phyloP scores from a whole-genome alignment of 2,329 filamentous ascomycete species.

The Neofusicoccum laricinum region DNA sequence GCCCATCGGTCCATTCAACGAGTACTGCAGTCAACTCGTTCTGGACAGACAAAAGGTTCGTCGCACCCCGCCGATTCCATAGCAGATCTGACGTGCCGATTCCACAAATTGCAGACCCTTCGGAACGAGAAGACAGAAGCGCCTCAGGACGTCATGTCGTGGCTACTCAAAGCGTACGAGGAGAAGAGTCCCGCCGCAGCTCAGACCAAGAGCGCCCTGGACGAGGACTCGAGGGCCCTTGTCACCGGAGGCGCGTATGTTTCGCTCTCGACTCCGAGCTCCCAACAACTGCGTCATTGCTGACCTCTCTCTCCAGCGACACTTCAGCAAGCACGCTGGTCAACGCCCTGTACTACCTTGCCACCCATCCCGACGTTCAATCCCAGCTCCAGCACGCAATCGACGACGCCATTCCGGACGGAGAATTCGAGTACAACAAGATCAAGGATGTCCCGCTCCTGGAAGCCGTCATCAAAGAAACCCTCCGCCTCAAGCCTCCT shows the following conservation, averaged over 20 bases:
- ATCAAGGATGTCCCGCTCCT: slow-evolving; percentile 29
- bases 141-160: neutral
- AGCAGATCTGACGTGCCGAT: no score
- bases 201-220: neutral
- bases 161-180: slow-evolving; percentile 8
- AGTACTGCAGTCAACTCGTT: slow-evolving; percentile 7
- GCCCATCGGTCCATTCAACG: slow-evolving; percentile 17
- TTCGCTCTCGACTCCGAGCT: neutral
- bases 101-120: no score
- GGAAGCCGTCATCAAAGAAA: slow-evolving; percentile 40
- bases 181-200: neutral
- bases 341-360: slow-evolving; percentile 45
- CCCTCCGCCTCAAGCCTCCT: slow-evolving; percentile 40
- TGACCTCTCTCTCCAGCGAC: slow-evolving; percentile 27
- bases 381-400: slow-evolving; percentile 33
- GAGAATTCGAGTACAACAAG: slow-evolving; percentile 21
- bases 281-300: no score
- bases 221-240: slow-evolving; percentile 6
- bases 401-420: slow-evolving; percentile 33
- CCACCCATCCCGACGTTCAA: slow-evolving; percentile 36
- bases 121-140: neutral
- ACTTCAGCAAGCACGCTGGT: slow-evolving; percentile 44
- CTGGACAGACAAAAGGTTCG: neutral
- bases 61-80: neutral
- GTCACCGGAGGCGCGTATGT: slow-evolving; percentile 13